phyloP scores from a whole-genome alignment of 1,284 basidiomycete genomes.

The Moniliella sp. region DNA sequence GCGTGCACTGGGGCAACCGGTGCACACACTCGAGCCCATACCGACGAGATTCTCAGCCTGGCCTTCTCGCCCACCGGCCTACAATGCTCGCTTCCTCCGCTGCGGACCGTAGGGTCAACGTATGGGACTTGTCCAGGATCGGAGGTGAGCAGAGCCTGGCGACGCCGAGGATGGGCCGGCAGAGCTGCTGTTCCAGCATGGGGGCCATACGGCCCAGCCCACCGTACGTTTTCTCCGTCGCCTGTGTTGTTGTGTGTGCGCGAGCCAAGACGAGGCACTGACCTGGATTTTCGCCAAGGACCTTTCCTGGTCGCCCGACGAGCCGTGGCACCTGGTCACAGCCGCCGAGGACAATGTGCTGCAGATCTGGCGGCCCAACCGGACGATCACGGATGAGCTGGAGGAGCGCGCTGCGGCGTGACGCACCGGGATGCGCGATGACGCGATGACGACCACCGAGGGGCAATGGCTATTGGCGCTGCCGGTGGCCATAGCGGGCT shows the following conservation, averaged over 20 bases:
- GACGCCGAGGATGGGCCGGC: constrained; percentile 90
- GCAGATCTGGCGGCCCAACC: constrained; percentile 14
- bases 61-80: constrained; percentile 77
- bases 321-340: constrained; percentile 23
- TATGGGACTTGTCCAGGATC: constrained; percentile 84
- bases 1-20: constrained; percentile 48
- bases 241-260: background rate
- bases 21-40: constrained; percentile 82
- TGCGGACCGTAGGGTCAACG: constrained; percentile 71
- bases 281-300: constrained; percentile 5
- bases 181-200: constrained; percentile 30
- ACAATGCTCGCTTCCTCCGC: constrained; percentile 41
- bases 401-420: no score
- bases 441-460: no score
- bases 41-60: constrained; percentile 78
- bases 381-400: background rate
- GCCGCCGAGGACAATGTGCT: constrained; percentile 31
- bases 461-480: no score
- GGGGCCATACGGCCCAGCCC: constrained; percentile 27
- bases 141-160: constrained; percentile 91
- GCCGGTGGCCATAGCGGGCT: no score
- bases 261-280: background rate
- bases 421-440: no score
- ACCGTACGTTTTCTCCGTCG: constrained; percentile 5
- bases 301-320: constrained; percentile 25